Evolutionary conservation across 176 grass and related monocot species (phyloP).

Genomic region (Zea mays): Zm-B73-REFERENCE-NAM-5.0 NC_050098.1:216354501-216355000

Average conservation of each 20-base stretch:
- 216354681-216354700: constrained; percentile 42
- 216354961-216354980: not conserved
- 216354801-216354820: constrained; percentile 1
- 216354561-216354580: not conserved
- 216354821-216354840: not conserved
- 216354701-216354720: constrained; percentile 41
- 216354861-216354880: not conserved
- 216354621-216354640: constrained; percentile 72
- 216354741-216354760: constrained; percentile 56
- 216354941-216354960: too few species aligned
- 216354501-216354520: not conserved
- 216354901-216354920: not conserved
- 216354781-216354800: constrained; percentile 50
- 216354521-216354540: not conserved
- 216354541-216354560: not conserved
- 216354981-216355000: not conserved
- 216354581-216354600: not conserved
- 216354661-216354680: constrained; percentile 52
- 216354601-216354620: not conserved
- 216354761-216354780: constrained; percentile 65
- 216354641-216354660: constrained; percentile 81
- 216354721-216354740: constrained; percentile 19
- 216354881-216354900: not conserved
- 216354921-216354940: not conserved
- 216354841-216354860: not conserved